Evolutionary conservation across 768 basidiomycete species (phyloP).

Genomic region (Lactarius akahatsu): DNA sequence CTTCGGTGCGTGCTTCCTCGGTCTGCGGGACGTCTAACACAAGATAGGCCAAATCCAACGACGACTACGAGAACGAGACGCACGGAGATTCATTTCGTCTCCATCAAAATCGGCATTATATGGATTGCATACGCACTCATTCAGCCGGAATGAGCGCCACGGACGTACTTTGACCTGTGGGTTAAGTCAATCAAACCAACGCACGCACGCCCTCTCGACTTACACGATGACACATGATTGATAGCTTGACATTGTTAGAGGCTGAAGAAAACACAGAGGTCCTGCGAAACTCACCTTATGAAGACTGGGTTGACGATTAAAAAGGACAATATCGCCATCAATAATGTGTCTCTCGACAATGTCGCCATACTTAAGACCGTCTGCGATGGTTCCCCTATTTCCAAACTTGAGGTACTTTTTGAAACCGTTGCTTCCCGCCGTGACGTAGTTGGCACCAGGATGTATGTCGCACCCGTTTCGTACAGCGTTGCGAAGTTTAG

Average conservation of each 20-base stretch:
- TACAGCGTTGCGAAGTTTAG: constrained; percentile 68
- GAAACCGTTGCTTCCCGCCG: constrained; percentile 68
- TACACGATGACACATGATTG: constrained; percentile 98
- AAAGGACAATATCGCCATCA: constrained; percentile 94
- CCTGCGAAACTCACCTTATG: constrained; percentile 64
- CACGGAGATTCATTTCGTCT: constrained; percentile 99
- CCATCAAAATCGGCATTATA: constrained; percentile 99
- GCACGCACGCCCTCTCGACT: constrained; percentile 29
- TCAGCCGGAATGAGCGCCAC: constrained; percentile 95
- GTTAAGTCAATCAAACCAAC: constrained; percentile 18
- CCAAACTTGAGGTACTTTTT: constrained; percentile 93
- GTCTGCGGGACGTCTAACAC: constrained; percentile 93
- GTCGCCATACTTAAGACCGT: constrained; percentile 82
- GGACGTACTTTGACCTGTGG: constrained; percentile 85
- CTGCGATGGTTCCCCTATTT: constrained; percentile 76
- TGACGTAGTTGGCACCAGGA: constrained; percentile 95
- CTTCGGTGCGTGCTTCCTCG: constrained; percentile 96
- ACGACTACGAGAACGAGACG: constrained; percentile 35
- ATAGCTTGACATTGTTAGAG: constrained; percentile 55
- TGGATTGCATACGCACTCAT: constrained; percentile 98
- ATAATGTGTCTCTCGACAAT: constrained; percentile 92
- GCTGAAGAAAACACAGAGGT: constrained; percentile 14
- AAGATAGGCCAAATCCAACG: constrained; percentile 6
- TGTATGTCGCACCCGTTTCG: constrained; percentile 87
- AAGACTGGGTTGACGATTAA: constrained; percentile 98